Evolutionary conservation across 2,329 filamentous ascomycete genomes (phyloP), one percentile per base, ranked within the genome.

Genomic region (Penicillium expansum): DNA sequence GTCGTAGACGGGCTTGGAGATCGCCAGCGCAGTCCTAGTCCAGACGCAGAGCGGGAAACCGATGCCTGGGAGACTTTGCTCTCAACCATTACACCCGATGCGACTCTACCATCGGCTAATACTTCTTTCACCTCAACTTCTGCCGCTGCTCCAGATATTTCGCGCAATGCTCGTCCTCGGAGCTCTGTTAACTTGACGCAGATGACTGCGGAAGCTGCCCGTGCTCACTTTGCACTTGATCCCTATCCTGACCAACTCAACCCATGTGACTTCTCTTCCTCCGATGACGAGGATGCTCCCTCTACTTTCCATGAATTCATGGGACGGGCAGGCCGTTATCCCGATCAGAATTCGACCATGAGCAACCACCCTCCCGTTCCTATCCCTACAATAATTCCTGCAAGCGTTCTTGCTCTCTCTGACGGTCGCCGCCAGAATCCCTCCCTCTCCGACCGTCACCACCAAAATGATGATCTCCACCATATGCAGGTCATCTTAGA

Each of bases 11-110:
- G 91, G 4, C 82, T 96, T 16, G 92, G 91, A 37, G 91, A 96
- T 74, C 88, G 92, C 57, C 85, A 91, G 61, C 86, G 91, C 64
- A 96, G 91, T 72, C 77, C 91, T n/a, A 92, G 88, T 69, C 87
- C 88, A 6, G 77, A 79, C 49, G 76, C 76, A 42, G 69, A 74
- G 37, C 65, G 76, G 52, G 80, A 78, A 38, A 82, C 85, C 60
- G 80, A 82, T 48, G 80, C 80, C 1, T 97, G 92, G 92, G 88
- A 93, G 58, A 91, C 87, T 3, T 85, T 97, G 52, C 79, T 92
- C 56, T 87, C 83, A 7, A 95, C 90, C 0, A 83, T 97, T 59
- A 87, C 89, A 0, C 90, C 91, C 0, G 92, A 96, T 71, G 86
- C 88, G 16, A 88, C 90, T 59, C 83, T 90, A 3, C 91, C 92